Conservation (phyloP, 2,329 filamentous ascomycete species). For the Trichoderma lentiforme region DNA sequence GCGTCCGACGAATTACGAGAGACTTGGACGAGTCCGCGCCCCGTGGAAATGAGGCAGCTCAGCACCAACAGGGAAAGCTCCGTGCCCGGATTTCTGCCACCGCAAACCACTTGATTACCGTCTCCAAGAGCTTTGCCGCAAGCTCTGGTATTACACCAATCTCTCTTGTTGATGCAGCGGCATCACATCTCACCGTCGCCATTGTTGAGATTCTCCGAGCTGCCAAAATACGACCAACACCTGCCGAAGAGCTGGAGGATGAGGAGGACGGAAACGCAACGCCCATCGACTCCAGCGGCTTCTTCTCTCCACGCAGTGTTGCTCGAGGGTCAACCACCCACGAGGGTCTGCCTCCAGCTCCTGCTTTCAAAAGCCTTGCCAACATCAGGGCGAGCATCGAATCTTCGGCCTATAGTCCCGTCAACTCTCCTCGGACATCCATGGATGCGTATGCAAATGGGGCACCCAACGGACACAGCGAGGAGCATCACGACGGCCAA, state of each 20-base stretch:
- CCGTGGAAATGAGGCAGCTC: conserved; percentile 51
- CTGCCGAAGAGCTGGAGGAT: conserved; percentile 71
- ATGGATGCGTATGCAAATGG: conserved; percentile 42
- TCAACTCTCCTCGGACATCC: conserved; percentile 65
- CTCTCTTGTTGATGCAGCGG: conserved; percentile 89
- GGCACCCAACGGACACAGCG: conserved; percentile 40
- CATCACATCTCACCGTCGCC: conserved; percentile 81
- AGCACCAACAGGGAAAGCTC: conserved; percentile 64
- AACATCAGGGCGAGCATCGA: conserved; percentile 58
- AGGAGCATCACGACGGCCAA: conserved; percentile 38
- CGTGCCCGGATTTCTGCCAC: conserved; percentile 85
- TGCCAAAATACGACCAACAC: conserved; percentile 79
- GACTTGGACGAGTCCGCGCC: conserved; percentile 64
- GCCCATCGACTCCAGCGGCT: conserved; percentile 64
- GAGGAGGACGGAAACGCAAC: conserved; percentile 67
- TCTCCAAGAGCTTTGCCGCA: conserved; percentile 84
- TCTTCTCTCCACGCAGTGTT: conserved; percentile 59
- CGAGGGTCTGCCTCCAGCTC: conserved; percentile 47
- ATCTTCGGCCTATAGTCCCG: conserved; percentile 72
- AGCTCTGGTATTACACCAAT: conserved; percentile 84
- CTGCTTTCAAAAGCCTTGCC: conserved; percentile 57
- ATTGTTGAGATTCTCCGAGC: conserved; percentile 80
- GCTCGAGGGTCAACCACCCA: conserved; percentile 33
- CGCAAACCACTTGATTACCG: conserved; percentile 93
- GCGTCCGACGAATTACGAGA: conserved; percentile 79